Conservation (phyloP, 192 early-diverging fungal species). For the Lobosporangium transversale region DNA sequence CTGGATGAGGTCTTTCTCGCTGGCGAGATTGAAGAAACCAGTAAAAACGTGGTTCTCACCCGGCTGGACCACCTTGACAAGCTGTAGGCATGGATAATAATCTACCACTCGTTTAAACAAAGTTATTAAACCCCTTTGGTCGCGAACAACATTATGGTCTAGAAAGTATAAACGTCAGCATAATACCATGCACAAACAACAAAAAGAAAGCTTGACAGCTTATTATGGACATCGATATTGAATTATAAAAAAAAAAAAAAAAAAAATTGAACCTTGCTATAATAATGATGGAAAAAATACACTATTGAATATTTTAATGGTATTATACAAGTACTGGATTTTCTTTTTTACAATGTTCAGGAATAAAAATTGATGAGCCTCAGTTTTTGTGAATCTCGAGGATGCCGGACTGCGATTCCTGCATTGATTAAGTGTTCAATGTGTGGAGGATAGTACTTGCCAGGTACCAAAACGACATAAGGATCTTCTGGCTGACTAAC, state of each 20-base stretch:
- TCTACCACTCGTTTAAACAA: not conserved
- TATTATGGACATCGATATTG: no score
- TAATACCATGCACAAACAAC: constrained; percentile 7
- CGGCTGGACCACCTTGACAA: constrained; percentile 82
- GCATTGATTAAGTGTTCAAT: constrained; percentile 63
- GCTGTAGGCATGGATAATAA: constrained; percentile 55
- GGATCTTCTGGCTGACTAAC: constrained; percentile 52
- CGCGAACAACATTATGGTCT: no score
- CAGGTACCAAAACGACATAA: constrained; percentile 53
- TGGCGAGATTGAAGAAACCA: constrained; percentile 98
- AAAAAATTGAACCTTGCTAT: not conserved
- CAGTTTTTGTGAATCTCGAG: constrained; percentile 54
- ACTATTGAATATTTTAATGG: no score
- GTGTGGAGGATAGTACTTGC: constrained; percentile 63
- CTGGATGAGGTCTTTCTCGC: constrained; percentile 98
- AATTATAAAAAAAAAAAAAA: not conserved
- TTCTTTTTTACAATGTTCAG: no score
- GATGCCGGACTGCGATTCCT: constrained; percentile 60
- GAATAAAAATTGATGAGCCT: constrained; percentile 58
- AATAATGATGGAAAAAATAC: no score
- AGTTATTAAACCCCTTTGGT: no score
- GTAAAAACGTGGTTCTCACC: constrained; percentile 77
- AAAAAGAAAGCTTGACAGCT: no score
- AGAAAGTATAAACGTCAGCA: not conserved
- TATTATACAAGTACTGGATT: no score